Conservation (phyloP, 495 filamentous ascomycete species). For the Penicillium psychrofluorescens region DNA sequence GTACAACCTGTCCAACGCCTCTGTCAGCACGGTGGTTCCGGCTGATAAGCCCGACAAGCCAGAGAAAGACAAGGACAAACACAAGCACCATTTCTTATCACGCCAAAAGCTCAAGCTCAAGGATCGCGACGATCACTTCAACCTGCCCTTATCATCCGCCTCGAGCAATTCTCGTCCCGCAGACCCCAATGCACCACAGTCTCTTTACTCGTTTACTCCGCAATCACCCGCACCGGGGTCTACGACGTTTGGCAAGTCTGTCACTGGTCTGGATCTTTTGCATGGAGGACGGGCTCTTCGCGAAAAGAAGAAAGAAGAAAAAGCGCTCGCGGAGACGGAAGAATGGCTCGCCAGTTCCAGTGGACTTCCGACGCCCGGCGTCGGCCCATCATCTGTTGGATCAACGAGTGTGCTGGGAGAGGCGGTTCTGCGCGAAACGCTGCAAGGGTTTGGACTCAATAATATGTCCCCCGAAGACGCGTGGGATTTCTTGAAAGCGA, state of each 20-base stretch:
- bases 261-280: constrained; percentile 75
- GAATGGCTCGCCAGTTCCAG: constrained; percentile 36
- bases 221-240: constrained; percentile 55
- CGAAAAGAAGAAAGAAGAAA: constrained; percentile 86
- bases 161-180: constrained; percentile 82
- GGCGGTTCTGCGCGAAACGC: constrained; percentile 36
- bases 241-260: constrained; percentile 67
- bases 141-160: constrained; percentile 77
- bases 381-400: constrained; percentile 32
- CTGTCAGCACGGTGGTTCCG: constrained; percentile 66
- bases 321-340: constrained; percentile 41
- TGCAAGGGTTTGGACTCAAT: constrained; percentile 61
- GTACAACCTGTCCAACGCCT: constrained; percentile 78
- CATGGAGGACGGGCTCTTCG: constrained; percentile 80
- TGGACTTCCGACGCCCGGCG: constrained; percentile 14
- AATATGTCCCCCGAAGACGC: constrained; percentile 86
- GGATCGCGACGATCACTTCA: constrained; percentile 66
- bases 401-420: constrained; percentile 25
- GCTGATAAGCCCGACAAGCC: constrained; percentile 24
- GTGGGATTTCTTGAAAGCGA: constrained; percentile 90
- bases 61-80: constrained; percentile 50
- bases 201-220: constrained; percentile 76
- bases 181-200: constrained; percentile 76
- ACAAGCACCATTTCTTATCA: constrained; percentile 78
- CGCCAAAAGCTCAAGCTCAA: constrained; percentile 88